These are phyloP conservation scores for Emmonsiellopsis sp. DNA, from an alignment of 2,329 filamentous ascomycete species.

Conservation along the genomic window DNA sequence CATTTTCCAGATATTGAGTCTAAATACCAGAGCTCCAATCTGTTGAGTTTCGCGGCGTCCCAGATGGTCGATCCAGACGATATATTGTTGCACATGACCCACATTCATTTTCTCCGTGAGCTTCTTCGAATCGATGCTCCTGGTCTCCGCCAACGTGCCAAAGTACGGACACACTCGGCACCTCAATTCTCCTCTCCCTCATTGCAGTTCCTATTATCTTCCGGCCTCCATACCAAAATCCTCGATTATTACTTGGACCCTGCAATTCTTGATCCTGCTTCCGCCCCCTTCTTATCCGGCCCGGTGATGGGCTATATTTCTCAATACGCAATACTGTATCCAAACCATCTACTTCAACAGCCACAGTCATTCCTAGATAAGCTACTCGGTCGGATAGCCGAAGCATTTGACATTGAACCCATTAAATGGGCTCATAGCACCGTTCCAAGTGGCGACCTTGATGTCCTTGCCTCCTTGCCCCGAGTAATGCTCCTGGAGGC, in stretches of 20 bases:
- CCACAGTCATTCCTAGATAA: conserved; percentile 30
- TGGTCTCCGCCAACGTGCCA: conserved; percentile 18
- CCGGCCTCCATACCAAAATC: conserved; percentile 42
- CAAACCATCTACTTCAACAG: conserved; percentile 43
- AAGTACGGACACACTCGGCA: conserved; percentile 21
- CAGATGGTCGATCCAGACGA: conserved; percentile 50
- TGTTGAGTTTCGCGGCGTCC: conserved; percentile 46
- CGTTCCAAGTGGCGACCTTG: conserved; percentile 46
- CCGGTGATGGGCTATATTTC: conserved; percentile 49
- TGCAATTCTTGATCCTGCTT: conserved; percentile 39
- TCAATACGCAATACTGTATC: conserved; percentile 46
- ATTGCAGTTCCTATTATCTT: conserved; percentile 44
- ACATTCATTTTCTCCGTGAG: conserved; percentile 49
- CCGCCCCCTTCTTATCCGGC: conserved; percentile 44
- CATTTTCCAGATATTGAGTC: conserved; percentile 45
- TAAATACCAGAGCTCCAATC: conserved; percentile 28
- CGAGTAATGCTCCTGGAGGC: conserved; percentile 42
- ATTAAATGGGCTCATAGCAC: conserved; percentile 44
- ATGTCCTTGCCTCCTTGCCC: conserved; percentile 49
- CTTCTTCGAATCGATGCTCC: conserved; percentile 38
- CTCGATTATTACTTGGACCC: conserved; percentile 44
- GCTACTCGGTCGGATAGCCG: conserved; percentile 39
- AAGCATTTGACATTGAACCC: conserved; percentile 36
- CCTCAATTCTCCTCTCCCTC: conserved; percentile 31
- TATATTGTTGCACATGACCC: conserved; percentile 50